Evolutionary conservation across 2,329 filamentous ascomycete genomes (phyloP).

Genomic region (Periconia macrospinosa): DNA sequence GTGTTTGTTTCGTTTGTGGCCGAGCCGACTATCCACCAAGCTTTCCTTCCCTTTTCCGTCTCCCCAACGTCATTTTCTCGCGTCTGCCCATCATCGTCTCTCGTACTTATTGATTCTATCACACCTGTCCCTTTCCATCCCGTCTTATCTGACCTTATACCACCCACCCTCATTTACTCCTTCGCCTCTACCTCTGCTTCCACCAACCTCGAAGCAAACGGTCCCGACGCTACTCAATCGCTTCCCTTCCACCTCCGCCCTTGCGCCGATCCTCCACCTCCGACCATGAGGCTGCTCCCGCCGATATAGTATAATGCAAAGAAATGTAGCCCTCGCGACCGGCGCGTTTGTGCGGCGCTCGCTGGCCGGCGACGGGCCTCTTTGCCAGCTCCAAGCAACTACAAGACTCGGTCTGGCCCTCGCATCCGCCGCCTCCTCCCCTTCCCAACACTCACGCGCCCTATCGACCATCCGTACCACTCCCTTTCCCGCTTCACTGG

Average conservation of each 20-base stretch:
- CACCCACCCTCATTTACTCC: too few relatives aligned
- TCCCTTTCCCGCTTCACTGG: slow-evolving; percentile 14
- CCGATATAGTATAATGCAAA: slow-evolving; percentile 43
- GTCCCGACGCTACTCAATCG: too few relatives aligned
- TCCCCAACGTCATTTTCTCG: slow-evolving; percentile 6
- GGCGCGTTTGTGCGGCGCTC: slow-evolving; percentile 39
- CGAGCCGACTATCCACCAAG: too few relatives aligned
- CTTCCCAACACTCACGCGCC: neutral
- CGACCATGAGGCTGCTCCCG: slow-evolving; percentile 35
- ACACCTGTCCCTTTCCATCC: too few relatives aligned
- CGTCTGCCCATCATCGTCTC: neutral
- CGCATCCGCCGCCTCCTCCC: slow-evolving; percentile 10
- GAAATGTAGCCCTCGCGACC: slow-evolving; percentile 45
- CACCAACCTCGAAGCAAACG: too few relatives aligned
- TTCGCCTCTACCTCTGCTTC: too few relatives aligned
- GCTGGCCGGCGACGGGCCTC: slow-evolving; percentile 20
- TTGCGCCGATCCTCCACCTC: neutral
- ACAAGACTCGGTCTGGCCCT: neutral
- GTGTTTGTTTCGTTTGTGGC: neutral
- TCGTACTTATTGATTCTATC: too few relatives aligned
- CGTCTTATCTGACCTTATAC: too few relatives aligned
- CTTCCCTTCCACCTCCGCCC: too few relatives aligned
- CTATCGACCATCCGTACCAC: slow-evolving; percentile 4
- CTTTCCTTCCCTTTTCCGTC: slow-evolving; percentile 6
- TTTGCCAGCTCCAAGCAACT: slow-evolving; percentile 8